Evolutionary conservation across 2,329 filamentous ascomycete genomes (phyloP), one percentile per base, ranked within the genome.

Genomic region (Dothidotthia symphoricarpi): DNA sequence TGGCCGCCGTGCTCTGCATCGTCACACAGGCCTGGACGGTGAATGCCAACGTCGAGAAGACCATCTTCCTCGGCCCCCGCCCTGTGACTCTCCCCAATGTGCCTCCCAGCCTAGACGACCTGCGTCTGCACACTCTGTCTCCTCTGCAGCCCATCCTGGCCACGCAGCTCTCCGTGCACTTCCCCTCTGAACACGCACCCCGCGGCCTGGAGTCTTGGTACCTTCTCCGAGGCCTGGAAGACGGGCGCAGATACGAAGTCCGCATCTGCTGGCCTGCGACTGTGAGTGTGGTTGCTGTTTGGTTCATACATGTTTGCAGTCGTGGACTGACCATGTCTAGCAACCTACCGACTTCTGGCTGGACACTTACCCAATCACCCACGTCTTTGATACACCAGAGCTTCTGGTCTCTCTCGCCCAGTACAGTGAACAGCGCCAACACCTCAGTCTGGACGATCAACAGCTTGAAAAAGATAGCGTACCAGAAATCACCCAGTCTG

Each of bases 221-320:
- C 51, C 70, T 91, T 6, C 77, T 98, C 5, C 78, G 85, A 39
- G 71, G 75, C 24, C 74, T 98, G 37, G 74, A 69, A n/a, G 76
- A 80, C 24, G 80, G 81, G 9, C 83, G 85, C 58, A 79, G 89
- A 50, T 96, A 97, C 74, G 93, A 98, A 72, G 78, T 95, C 32
- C 82, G 93, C 37, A 76, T 96, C 43, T 97, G 91, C 70, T 98
- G 91, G 90, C 77, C 88, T 43, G 93, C 93, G 27, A 93, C 85
- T 44, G 91, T 95, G 76, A 69, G 86, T 76, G 22, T 25, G 12
- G 13, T n/a, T 30, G 5, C 33, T 33, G 7, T 17, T 9, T n/a
- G 11, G 16, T 4, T 30, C 8, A 3, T 24, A 10, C 43, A 47
- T 42, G 39, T 36, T 32, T 37, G 45, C 14, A 24, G 8, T 11